A percentile compares a stretch with the other conserved stretches of the same genome.
phyloP scores from a whole-genome alignment of 176 grass and related monocot genomes.

The Oryza longistaminata region DNA sequence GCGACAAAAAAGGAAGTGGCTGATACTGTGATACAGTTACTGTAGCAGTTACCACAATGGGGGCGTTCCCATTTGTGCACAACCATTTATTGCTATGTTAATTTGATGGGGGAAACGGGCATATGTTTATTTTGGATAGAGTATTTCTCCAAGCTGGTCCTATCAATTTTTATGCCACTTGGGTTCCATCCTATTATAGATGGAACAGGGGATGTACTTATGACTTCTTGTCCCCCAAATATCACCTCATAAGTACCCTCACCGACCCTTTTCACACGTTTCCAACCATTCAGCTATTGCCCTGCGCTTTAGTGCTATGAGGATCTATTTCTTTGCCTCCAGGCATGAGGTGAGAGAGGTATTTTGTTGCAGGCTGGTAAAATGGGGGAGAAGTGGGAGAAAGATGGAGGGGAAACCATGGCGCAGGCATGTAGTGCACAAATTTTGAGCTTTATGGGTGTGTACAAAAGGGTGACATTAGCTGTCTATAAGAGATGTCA shows the following conservation, averaged over 20 bases:
- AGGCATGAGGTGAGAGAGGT: not conserved
- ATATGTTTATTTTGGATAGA: constrained; percentile 21
- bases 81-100: constrained; percentile 12
- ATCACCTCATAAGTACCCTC: not conserved
- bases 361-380: not conserved
- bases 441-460: not conserved
- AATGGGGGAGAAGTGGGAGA: not conserved
- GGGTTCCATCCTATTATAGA: constrained; percentile 21
- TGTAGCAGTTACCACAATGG: constrained; percentile 5
- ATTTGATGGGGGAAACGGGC: constrained; percentile 5
- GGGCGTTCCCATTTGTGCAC: constrained; percentile 2
- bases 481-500: not conserved
- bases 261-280: not conserved
- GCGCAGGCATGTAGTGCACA: not conserved
- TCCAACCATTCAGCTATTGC: not conserved
- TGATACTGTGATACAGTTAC: constrained; percentile 26
- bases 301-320: not conserved
- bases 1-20: constrained; percentile 17
- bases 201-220: not conserved
- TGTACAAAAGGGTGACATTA: not conserved
- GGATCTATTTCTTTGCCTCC: not conserved
- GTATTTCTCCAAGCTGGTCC: not conserved
- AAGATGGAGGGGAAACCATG: not conserved
- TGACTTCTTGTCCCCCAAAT: not conserved
- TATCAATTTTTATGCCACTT: not conserved